Conservation (phyloP, 2,329 filamentous ascomycete species). For the Diplodia corticola region DNA sequence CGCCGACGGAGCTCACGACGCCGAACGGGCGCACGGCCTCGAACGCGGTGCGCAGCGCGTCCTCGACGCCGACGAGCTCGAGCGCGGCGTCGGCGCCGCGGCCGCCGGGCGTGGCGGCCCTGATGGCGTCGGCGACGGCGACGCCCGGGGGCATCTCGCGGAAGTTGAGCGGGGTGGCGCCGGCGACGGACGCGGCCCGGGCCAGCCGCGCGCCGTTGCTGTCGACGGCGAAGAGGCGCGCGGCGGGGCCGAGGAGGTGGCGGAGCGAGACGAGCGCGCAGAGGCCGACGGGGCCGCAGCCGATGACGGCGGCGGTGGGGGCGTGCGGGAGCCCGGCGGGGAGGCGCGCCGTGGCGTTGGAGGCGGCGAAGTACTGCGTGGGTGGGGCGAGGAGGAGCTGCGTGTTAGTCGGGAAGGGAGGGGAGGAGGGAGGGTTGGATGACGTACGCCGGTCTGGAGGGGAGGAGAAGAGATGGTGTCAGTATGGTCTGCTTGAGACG, state of each 20-base stretch:
- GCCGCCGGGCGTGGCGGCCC: slow-evolving; percentile 68
- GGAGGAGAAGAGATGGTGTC: no score
- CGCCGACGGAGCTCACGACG: slow-evolving; percentile 52
- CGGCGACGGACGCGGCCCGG: slow-evolving; percentile 65
- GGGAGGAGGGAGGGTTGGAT: not conserved
- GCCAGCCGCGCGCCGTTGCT: slow-evolving; percentile 73
- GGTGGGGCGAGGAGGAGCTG: not conserved
- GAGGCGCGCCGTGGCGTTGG: slow-evolving; percentile 71
- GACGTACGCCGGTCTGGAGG: slow-evolving; percentile 12
- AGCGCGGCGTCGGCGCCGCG: slow-evolving; percentile 83
- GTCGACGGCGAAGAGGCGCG: slow-evolving; percentile 76
- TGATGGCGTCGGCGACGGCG: slow-evolving; percentile 68
- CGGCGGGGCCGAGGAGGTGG: slow-evolving; percentile 67
- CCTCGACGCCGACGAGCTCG: slow-evolving; percentile 51
- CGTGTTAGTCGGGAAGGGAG: not conserved
- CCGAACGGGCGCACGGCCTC: slow-evolving; percentile 53
- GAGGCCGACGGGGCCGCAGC: slow-evolving; percentile 77
- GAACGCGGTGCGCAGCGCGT: slow-evolving; percentile 50
- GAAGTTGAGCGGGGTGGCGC: slow-evolving; percentile 83
- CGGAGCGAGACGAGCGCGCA: slow-evolving; percentile 74
- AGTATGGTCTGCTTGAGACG: not conserved
- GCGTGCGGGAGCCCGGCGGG: slow-evolving; percentile 59
- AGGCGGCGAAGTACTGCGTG: slow-evolving; percentile 68
- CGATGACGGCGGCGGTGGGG: slow-evolving; percentile 74
- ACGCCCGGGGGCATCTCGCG: slow-evolving; percentile 60